phyloP scores from a whole-genome alignment of 169 alveolate species.

The Plasmodium gallinaceum region DNA sequence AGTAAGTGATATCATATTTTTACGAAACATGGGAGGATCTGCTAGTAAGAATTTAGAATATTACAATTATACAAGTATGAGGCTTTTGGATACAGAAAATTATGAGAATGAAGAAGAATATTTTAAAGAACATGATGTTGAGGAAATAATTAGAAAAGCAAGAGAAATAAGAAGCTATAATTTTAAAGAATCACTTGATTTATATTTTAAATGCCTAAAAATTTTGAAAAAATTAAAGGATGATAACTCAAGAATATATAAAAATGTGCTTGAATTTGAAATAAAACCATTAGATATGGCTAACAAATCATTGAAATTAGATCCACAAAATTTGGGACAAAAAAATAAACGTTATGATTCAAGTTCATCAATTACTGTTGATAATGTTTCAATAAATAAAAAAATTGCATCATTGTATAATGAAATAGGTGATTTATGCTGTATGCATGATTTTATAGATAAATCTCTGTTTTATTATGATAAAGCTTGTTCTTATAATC shows the following conservation, averaged over 20 bases:
- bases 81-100: constrained; percentile 15
- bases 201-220: constrained; percentile 52
- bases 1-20: not conserved
- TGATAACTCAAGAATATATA: constrained; percentile 28
- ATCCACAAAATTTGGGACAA: constrained; percentile 1
- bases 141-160: constrained; percentile 38
- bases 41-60: constrained; percentile 53
- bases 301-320: constrained; percentile 2
- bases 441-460: constrained; percentile 72
- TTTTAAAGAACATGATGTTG: constrained; percentile 33
- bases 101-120: constrained; percentile 30
- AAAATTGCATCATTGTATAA: constrained; percentile 69
- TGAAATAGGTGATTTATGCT: constrained; percentile 70
- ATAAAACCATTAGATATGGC: constrained; percentile 40
- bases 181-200: constrained; percentile 43
- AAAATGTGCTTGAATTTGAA: constrained; percentile 63
- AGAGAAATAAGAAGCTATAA: constrained; percentile 42
- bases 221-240: constrained; percentile 53
- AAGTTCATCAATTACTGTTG: not conserved
- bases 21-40: constrained; percentile 47
- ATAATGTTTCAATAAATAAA: constrained; percentile 32
- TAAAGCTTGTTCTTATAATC: constrained; percentile 66
- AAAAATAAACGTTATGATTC: not conserved
- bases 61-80: constrained; percentile 67
- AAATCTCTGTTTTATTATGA: constrained; percentile 65